Evolutionary conservation across 768 basidiomycete species (phyloP).

Genomic region (Russula emetica): DNA sequence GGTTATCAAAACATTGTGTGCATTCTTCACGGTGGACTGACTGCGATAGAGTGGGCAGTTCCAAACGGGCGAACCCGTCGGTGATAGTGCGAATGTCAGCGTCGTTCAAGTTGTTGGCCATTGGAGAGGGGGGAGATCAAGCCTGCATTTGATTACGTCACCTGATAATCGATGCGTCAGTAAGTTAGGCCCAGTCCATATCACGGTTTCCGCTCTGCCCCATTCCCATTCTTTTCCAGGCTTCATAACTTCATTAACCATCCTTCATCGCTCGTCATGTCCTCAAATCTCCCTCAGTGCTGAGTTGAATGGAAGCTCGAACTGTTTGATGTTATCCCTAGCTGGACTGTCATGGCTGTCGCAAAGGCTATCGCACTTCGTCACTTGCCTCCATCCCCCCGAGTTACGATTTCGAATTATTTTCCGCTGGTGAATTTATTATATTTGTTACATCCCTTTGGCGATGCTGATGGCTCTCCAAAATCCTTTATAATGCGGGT

Average conservation of each 20-base stretch:
- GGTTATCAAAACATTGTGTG: constrained; percentile 94
- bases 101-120: constrained; percentile 33
- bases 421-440: too few species aligned
- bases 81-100: constrained; percentile 30
- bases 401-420: too few species aligned
- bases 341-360: not conserved
- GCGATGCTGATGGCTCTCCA: not conserved
- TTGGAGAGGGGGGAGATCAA: too few species aligned
- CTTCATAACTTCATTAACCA: too few species aligned
- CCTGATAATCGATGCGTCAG: too few species aligned
- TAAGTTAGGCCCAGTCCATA: too few species aligned
- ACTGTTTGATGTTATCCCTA: not conserved
- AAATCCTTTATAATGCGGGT: constrained; percentile 1
- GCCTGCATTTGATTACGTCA: too few species aligned
- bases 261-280: not conserved
- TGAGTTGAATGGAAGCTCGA: not conserved
- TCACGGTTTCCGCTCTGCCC: too few species aligned
- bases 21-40: constrained; percentile 89
- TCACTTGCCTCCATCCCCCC: too few species aligned
- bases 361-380: not conserved
- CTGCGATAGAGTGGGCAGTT: constrained; percentile 59
- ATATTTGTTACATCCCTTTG: too few species aligned
- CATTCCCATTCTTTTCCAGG: too few species aligned
- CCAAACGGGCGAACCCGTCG: constrained; percentile 44
- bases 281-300: not conserved